A percentile compares a stretch with the other conserved stretches of the same genome.
These are phyloP conservation scores for Rhodotorula sp. DNA, from an alignment of 1,284 basidiomycete species.

Conservation along the genomic window DNA sequence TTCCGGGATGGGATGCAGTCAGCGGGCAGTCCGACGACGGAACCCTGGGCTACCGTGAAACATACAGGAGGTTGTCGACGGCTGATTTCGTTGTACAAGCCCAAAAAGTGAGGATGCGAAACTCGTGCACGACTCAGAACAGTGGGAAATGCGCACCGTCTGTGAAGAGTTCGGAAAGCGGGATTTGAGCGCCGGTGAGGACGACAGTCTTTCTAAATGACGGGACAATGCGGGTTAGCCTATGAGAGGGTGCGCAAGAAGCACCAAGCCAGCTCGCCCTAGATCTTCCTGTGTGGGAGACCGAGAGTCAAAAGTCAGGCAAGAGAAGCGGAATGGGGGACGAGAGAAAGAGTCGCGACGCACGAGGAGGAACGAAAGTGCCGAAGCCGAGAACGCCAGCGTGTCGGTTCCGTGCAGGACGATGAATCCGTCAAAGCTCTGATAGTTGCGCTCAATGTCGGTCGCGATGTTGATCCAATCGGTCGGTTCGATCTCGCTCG, in stretches of 20 bases:
- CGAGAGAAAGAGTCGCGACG: conserved; percentile 52
- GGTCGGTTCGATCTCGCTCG: conserved; percentile 57
- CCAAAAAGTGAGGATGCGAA: not conserved
- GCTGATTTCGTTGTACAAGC: conserved; percentile 45
- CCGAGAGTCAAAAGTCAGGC: conserved; percentile 76
- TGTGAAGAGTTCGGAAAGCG: conserved; percentile 53
- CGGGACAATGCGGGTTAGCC: not conserved
- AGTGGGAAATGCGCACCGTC: conserved; percentile 50
- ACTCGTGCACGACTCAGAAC: not conserved
- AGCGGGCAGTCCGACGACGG: not conserved
- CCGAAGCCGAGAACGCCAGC: conserved; percentile 76
- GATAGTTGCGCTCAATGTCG: conserved; percentile 77
- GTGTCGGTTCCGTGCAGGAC: conserved; percentile 87
- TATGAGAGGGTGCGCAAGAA: not conserved
- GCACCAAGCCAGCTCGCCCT: not conserved
- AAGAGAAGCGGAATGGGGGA: too few species aligned
- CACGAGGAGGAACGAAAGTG: conserved; percentile 68
- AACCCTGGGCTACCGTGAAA: not conserved
- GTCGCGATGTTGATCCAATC: conserved; percentile 86
- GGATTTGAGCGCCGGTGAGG: conserved; percentile 87
- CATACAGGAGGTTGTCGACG: conserved; percentile 72
- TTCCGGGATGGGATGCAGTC: not conserved
- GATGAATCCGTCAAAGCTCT: conserved; percentile 79
- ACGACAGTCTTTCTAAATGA: conserved; percentile 58
- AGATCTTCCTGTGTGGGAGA: not conserved